Conservation (phyloP, 805 yeast species). For the Yarrowia sp. region DNA sequence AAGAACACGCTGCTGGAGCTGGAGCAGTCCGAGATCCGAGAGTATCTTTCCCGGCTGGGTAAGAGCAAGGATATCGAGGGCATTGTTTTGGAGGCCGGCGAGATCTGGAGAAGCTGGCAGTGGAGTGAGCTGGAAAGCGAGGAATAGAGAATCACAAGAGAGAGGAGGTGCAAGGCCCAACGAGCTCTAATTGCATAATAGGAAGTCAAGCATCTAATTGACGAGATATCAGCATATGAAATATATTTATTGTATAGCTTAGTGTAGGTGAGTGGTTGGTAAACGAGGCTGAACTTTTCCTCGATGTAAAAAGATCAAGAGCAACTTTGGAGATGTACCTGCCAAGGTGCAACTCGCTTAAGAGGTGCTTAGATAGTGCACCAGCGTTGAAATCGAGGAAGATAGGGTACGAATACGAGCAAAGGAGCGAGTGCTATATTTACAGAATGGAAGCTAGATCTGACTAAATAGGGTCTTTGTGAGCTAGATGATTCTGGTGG, state of each 20-base stretch:
- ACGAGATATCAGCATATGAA: conserved; percentile 27
- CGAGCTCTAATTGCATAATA: conserved; percentile 23
- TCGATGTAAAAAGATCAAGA: too few relatives aligned
- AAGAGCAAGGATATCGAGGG: conserved; percentile 72
- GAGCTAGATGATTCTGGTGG: too few relatives aligned
- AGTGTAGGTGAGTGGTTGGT: neutral
- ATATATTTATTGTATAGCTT: conserved; percentile 40
- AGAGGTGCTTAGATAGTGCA: too few relatives aligned
- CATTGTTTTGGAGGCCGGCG: conserved; percentile 79
- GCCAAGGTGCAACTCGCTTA: too few relatives aligned
- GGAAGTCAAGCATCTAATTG: conserved; percentile 21
- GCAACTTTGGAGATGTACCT: too few relatives aligned
- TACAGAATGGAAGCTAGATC: too few relatives aligned
- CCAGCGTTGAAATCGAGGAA: too few relatives aligned
- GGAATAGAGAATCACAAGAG: conserved; percentile 37
- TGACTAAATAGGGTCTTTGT: too few relatives aligned
- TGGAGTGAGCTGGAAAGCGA: conserved; percentile 64
- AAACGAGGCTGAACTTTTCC: neutral
- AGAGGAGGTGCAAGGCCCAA: conserved; percentile 40
- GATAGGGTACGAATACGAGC: too few relatives aligned
- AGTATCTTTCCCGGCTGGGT: conserved; percentile 63
- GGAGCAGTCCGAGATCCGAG: conserved; percentile 88
- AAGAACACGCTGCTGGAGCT: conserved; percentile 81
- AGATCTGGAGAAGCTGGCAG: conserved; percentile 84
- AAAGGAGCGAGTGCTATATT: too few relatives aligned